Base-by-base conservation (phyloP, 805 yeast species). In the Candida manassasensis region DNA sequence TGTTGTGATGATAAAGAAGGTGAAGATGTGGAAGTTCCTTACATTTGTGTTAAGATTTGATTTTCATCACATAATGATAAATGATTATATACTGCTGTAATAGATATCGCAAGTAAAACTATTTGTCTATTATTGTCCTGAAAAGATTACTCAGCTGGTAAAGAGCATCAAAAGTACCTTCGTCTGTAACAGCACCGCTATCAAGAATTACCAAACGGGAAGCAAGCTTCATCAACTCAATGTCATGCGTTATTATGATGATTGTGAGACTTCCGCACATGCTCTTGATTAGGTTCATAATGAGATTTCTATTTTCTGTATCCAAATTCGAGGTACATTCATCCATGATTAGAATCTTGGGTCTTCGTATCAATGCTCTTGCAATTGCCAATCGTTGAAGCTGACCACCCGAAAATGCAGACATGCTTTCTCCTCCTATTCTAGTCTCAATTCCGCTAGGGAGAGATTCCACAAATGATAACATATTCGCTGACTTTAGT, bases 11-110 rank as follows among this genome's bases (percentile, higher is more conserved):
- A 93, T 57, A 69, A 77, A 52, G 74, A 81, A 30, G 98, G 90
- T 22, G 97, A 93, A 56, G 98, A 93, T 57, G 96, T 88, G 14
- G 97, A 89, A 50, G 86, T 88, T 44, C 98, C 98, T 21, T 88
- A 77, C 55, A 75, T 89, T 42, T 78, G 84, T 38, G 75, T 89
- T 14, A 61, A 56, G 47, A 40, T 63, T 31, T 63, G 48, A 41
- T 12, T 30, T 24, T 7, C 6, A 21, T 8, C 12, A 24, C 12
- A 5, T 7, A 7, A 24, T 24, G 27, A 24, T 24, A 24, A 24
- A 24, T 24, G 6, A 14, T 24, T 24, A 7, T 24, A 24, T 24
- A 24, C 12, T 7, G 27, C 12, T 24, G 8, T 24, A 24, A 24
- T 24, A 24, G 12, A 24, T n/a, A n/a, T n/a, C n/a, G n/a, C n/a